A percentile compares a stretch with the other conserved stretches of the same genome.
Conservation (phyloP, 305 asterid species). For the Fraxinus paxiana region DNA sequence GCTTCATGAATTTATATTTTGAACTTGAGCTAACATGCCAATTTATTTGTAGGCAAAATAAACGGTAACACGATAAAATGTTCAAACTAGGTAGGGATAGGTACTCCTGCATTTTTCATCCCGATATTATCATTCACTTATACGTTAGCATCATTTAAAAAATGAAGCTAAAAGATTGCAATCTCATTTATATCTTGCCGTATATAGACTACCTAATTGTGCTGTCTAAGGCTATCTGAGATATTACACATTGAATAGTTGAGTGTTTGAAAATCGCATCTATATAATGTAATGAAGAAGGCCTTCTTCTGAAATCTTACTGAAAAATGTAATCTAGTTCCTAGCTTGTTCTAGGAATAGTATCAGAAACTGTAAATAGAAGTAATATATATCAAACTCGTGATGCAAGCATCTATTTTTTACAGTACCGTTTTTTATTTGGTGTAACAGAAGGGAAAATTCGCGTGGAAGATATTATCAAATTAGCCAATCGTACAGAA, state of each 20-base stretch:
- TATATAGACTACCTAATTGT: neutral
- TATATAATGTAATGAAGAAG: neutral
- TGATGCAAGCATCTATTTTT: neutral
- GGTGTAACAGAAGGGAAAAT: conserved; percentile 69
- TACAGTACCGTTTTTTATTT: conserved; percentile 16
- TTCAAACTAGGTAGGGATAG: neutral
- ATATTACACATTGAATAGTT: neutral
- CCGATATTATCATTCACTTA: neutral
- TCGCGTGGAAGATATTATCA: conserved; percentile 80
- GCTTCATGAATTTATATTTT: neutral
- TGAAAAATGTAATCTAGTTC: neutral
- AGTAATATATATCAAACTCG: neutral
- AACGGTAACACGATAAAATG: neutral
- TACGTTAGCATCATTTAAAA: neutral
- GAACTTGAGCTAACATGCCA: neutral
- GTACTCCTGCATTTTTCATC: neutral
- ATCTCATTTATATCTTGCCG: neutral
- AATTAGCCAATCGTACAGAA: conserved; percentile 59
- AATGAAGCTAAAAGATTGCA: neutral
- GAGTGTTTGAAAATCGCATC: neutral
- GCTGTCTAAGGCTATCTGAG: neutral
- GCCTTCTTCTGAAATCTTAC: neutral
- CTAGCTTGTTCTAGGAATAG: neutral
- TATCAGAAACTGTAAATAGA: neutral
- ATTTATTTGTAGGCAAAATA: neutral